These are phyloP conservation scores for Orbilia oligospora DNA, from an alignment of 2,329 filamentous ascomycete genomes.

Conservation along the genomic window DNA sequence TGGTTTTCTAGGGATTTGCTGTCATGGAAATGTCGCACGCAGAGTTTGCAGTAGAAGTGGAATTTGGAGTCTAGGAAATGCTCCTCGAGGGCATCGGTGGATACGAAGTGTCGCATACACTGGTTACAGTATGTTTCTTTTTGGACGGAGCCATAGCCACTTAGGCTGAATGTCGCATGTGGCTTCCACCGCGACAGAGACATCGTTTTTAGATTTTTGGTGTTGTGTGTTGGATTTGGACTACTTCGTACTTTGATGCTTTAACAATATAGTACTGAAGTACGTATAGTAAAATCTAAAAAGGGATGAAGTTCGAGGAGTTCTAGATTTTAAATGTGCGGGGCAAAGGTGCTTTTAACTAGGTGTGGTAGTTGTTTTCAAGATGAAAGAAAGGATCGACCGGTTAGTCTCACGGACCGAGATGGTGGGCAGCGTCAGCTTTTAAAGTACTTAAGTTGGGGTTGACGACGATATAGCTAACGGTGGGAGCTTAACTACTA, in stretches of 20 bases:
- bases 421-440: slow-evolving; percentile 55
- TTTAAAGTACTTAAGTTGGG: slow-evolving; percentile 49
- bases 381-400: slow-evolving; percentile 22
- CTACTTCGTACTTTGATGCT: not conserved
- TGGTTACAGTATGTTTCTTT: slow-evolving; percentile 55
- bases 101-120: slow-evolving; percentile 51
- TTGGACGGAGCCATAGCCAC: slow-evolving; percentile 52
- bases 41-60: slow-evolving; percentile 55
- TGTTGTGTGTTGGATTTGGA: slow-evolving; percentile 29
- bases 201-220: not conserved
- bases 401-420: slow-evolving; percentile 16
- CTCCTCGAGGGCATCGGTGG: slow-evolving; percentile 47
- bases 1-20: slow-evolving; percentile 58
- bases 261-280: slow-evolving; percentile 7
- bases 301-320: not conserved
- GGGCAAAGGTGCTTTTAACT: slow-evolving; percentile 9
- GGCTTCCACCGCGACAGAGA: slow-evolving; percentile 56
- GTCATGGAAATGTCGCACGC: slow-evolving; percentile 54
- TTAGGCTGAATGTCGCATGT: slow-evolving; percentile 58
- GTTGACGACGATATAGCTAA: slow-evolving; percentile 12
- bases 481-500: not conserved
- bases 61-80: slow-evolving; percentile 59
- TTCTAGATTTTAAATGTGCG: slow-evolving; percentile 2
- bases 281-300: slow-evolving; percentile 15
- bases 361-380: slow-evolving; percentile 7